A percentile compares a stretch with the other conserved stretches of the same genome.
These are phyloP conservation scores for Macrophomina tecta DNA, from an alignment of 2,329 filamentous ascomycete species.

Conservation along the genomic window DNA sequence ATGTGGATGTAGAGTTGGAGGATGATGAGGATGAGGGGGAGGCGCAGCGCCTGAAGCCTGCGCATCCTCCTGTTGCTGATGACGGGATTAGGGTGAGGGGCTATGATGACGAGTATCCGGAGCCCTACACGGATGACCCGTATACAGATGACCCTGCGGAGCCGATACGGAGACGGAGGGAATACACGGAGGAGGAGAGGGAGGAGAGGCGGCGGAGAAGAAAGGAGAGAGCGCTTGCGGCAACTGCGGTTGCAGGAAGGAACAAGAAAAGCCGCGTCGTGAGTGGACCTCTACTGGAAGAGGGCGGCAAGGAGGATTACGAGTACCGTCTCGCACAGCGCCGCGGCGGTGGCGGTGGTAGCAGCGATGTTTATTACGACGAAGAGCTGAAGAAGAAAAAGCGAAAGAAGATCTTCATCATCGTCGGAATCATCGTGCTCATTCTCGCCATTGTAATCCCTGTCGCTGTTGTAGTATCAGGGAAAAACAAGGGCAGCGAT, in stretches of 20 bases:
- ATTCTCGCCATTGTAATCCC: conserved; percentile 55
- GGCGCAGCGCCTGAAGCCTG: conserved; percentile 30
- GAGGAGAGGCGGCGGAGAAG: conserved; percentile 38
- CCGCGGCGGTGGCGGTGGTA: conserved; percentile 49
- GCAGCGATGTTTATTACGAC: conserved; percentile 45
- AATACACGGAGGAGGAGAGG: conserved; percentile 32
- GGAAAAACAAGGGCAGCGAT: conserved; percentile 46
- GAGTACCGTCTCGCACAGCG: conserved; percentile 47
- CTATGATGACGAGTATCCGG: conserved; percentile 5
- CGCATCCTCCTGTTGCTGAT: conserved; percentile 29
- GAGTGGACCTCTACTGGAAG: conserved; percentile 55
- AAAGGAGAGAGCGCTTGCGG: conserved; percentile 35
- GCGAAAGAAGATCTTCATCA: conserved; percentile 66
- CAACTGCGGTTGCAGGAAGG: conserved; percentile 14
- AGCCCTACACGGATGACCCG: conserved; percentile 23
- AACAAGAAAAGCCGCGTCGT: conserved; percentile 49
- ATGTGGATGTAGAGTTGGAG: conserved; percentile 35
- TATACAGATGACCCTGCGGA: conserved; percentile 20
- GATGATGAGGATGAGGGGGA: conserved; percentile 33
- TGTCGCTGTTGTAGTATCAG: conserved; percentile 53
- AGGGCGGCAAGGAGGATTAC: conserved; percentile 50
- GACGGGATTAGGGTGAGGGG: conserved; percentile 28
- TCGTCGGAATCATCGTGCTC: conserved; percentile 46
- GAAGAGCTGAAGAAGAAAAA: conserved; percentile 47
- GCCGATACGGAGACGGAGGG: conserved; percentile 32